These are phyloP conservation scores for Penicillium griseofulvum DNA, from an alignment of 2,329 filamentous ascomycete species.

Conservation along the genomic window DNA sequence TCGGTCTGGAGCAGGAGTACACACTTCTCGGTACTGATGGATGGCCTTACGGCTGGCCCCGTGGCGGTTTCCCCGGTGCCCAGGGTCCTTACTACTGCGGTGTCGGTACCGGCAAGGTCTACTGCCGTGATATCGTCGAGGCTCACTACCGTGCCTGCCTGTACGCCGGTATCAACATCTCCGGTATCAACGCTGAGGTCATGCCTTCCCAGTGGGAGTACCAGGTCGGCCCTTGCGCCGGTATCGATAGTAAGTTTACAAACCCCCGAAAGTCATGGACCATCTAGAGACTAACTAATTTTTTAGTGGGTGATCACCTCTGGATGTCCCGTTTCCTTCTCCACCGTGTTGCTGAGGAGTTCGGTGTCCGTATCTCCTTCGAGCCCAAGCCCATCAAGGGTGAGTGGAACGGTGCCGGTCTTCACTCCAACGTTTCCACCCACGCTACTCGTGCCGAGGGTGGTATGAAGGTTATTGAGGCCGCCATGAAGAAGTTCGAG, in stretches of 20 bases:
- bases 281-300: constrained; percentile 24
- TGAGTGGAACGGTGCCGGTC: constrained; percentile 95
- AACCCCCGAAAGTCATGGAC: background rate
- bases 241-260: constrained; percentile 69
- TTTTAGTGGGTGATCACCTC: constrained; percentile 84
- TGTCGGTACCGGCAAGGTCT: constrained; percentile 95
- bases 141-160: constrained; percentile 88
- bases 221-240: constrained; percentile 87
- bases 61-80: constrained; percentile 83
- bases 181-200: constrained; percentile 97
- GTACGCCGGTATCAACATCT: constrained; percentile 88
- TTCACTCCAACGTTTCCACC: constrained; percentile 92
- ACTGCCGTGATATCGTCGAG: constrained; percentile 97
- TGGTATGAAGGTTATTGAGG: constrained; percentile 93
- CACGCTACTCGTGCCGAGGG: constrained; percentile 84
- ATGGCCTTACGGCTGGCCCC: constrained; percentile 90
- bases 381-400: constrained; percentile 93
- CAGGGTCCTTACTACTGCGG: constrained; percentile 97
- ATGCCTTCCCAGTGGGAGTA: constrained; percentile 98
- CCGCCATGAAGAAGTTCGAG: constrained; percentile 78
- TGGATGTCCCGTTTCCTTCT: constrained; percentile 91
- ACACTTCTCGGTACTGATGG: constrained; percentile 82
- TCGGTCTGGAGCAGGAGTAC: constrained; percentile 97
- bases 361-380: constrained; percentile 92
- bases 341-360: constrained; percentile 90